Evolutionary conservation across 352 stramenopile genomes (phyloP).

Genomic region (Pythium guiyangense): DNA sequence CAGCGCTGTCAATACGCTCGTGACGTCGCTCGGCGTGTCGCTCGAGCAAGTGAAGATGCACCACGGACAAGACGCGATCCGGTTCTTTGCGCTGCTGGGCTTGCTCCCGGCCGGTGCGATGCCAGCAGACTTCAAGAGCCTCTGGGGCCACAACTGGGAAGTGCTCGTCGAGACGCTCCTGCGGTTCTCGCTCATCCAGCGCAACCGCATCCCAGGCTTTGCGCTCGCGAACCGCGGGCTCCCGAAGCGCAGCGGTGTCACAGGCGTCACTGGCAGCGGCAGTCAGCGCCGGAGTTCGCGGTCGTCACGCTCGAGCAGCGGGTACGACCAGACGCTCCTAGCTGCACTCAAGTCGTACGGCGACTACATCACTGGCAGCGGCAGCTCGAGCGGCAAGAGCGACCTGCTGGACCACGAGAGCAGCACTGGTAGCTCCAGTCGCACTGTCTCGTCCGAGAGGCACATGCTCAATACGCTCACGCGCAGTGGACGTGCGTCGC

Average conservation of each 20-base stretch:
- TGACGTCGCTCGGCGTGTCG: constrained; percentile 70
- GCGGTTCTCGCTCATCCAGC: constrained; percentile 73
- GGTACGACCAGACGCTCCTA: constrained; percentile 63
- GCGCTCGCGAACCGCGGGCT: constrained; percentile 48
- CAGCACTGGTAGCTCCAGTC: constrained; percentile 10
- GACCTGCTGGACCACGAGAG: constrained; percentile 26
- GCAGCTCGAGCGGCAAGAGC: constrained; percentile 13
- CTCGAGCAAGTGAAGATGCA: constrained; percentile 69
- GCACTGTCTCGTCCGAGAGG: constrained; percentile 19
- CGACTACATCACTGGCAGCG: constrained; percentile 56
- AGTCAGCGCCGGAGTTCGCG: constrained; percentile 17
- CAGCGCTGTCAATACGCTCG: constrained; percentile 70
- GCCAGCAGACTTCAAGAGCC: constrained; percentile 70
- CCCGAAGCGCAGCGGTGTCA: constrained; percentile 34
- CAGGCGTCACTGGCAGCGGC: constrained; percentile 22
- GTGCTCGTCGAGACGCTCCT: constrained; percentile 55
- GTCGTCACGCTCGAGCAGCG: constrained; percentile 24
- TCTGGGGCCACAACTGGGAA: constrained; percentile 69
- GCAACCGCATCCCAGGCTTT: constrained; percentile 68
- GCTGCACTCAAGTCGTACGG: constrained; percentile 58
- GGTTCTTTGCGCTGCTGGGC: constrained; percentile 72
- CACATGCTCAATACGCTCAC: constrained; percentile 72
- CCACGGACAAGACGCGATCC: constrained; percentile 59
- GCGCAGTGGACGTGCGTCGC: constrained; percentile 46
- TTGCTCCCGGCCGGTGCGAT: constrained; percentile 68